Percentiles rank a stretch among this genome's conserved stretches.
Conservation (phyloP, 768 basidiomycete genomes). For the Glaciozyma martinii region DNA sequence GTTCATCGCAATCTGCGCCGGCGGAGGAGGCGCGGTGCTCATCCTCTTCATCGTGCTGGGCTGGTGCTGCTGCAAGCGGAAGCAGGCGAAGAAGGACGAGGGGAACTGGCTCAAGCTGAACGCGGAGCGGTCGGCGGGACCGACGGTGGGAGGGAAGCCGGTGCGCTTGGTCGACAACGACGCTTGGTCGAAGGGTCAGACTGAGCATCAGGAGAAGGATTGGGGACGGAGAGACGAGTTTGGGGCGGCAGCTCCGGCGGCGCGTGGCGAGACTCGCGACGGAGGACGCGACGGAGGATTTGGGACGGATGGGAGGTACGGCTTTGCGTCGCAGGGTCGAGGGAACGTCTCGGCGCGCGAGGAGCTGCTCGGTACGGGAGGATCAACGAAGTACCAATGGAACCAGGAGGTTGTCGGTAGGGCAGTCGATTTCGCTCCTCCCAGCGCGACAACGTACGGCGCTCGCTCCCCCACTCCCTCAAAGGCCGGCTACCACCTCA, state of each 20-base stretch:
- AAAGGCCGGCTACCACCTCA: too few relatives aligned
- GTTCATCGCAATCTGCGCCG: constrained; percentile 17
- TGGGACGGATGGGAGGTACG: background rate
- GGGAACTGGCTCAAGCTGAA: constrained; percentile 12
- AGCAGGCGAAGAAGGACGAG: constrained; percentile 17
- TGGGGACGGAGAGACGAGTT: constrained; percentile 5
- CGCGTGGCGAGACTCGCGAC: background rate
- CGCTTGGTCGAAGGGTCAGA: background rate
- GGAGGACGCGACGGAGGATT: background rate
- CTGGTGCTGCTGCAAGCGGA: constrained; percentile 22
- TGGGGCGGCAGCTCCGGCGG: background rate
- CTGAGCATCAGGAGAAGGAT: background rate
- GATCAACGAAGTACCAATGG: too few relatives aligned
- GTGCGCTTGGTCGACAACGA: background rate
- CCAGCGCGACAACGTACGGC: too few relatives aligned
- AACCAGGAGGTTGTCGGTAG: too few relatives aligned
- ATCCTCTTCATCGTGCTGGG: constrained; percentile 7
- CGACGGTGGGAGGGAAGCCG: background rate
- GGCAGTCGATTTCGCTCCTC: too few relatives aligned
- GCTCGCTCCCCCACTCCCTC: too few relatives aligned
- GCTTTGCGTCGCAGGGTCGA: background rate
- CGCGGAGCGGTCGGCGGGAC: background rate
- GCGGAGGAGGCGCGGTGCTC: constrained; percentile 1
- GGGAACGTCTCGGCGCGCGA: background rate
- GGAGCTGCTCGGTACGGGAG: background rate